These are phyloP conservation scores for Arthrobotrys musiformis DNA, from an alignment of 2,329 filamentous ascomycete species.

Conservation along the genomic window DNA sequence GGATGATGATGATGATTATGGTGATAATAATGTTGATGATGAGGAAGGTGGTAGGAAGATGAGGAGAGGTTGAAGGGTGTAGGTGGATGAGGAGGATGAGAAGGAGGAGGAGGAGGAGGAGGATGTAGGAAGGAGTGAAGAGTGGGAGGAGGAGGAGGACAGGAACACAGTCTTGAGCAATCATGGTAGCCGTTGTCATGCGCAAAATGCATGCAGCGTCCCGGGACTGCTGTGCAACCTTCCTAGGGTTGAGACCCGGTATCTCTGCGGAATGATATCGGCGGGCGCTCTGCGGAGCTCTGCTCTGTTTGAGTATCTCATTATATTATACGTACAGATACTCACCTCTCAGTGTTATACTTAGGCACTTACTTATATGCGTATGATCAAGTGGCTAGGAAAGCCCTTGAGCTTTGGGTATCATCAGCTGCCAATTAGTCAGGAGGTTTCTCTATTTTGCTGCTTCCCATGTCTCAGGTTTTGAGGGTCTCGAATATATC, in stretches of 20 bases:
- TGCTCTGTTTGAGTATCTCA: not conserved
- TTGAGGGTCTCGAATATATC: too few relatives aligned
- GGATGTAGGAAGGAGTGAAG: not conserved
- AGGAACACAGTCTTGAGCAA: too few relatives aligned
- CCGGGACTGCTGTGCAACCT: not conserved
- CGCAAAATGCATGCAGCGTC: constrained; percentile 8
- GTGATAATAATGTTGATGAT: not conserved
- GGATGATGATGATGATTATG: too few relatives aligned
- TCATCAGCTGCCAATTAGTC: too few relatives aligned
- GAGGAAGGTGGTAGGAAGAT: not conserved
- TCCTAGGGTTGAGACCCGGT: not conserved
- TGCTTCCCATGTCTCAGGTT: too few relatives aligned
- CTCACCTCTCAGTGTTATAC: too few relatives aligned
- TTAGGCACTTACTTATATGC: too few relatives aligned
- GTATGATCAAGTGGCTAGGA: too few relatives aligned
- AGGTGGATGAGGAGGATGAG: not conserved
- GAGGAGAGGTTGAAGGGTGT: not conserved
- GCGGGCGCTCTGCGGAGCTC: too few relatives aligned
- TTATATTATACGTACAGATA: too few relatives aligned
- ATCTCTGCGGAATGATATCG: not conserved
- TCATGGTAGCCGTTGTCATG: not conserved
- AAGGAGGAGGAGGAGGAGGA: not conserved
- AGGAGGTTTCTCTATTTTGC: too few relatives aligned
- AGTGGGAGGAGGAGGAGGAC: not conserved
- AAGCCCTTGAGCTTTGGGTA: too few relatives aligned